Base-by-base conservation (phyloP, 2,329 filamentous ascomycete genomes). In the Chaetomiaceae sp. region DNA sequence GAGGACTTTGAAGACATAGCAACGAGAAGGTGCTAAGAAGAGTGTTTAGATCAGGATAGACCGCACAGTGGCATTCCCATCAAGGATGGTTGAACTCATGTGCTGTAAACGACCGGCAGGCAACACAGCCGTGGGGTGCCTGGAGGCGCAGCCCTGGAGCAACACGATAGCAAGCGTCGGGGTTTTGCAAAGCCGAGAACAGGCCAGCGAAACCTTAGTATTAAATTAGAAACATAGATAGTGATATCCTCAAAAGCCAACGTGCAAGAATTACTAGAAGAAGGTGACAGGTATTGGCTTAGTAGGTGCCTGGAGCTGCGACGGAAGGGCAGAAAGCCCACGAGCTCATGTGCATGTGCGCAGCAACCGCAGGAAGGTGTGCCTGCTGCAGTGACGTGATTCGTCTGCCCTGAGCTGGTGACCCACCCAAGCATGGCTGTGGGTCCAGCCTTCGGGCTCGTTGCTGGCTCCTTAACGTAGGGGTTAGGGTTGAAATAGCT, bases 1-100 rank as follows among this genome's bases (percentile, higher is more conserved):
- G 63, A 62, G 7, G 64, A 63, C 34, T 55, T 61, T 3, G 57
- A 34, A 1, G 62, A 44, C 63, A 65, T 65, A n/a, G 13, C 27
- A 10, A 10, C 13, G 14, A 30, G 14, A 9, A 27, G 25, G 9
- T 7, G 14, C 9, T 33, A 13, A 9, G 8, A 6, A 34, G 17
- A 13, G 19, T 20, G 13, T n/a, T 2, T 12, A 3, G 12, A 12
- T 33, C 30, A 33, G 4, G 4, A 33, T 33, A 33, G 30, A 33
- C 30, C 10, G 30, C 30, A 5, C 9, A 2, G 14, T 33, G 30
- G 30, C 10, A 7, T 12, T 13, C 5, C 25, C 25, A 5, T 27
- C 25, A 27, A 5, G 14, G 10, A 33, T 33, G n/a, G n/a, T n/a
- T n/a, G n/a, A n/a, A n/a, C n/a, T n/a, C n/a, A n/a, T n/a, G n/a